Percentiles rank a stretch among this genome's conserved stretches.
Evolutionary conservation across 345 rosid genomes (phyloP).

Genomic region (Excoecaria agallocha): DNA sequence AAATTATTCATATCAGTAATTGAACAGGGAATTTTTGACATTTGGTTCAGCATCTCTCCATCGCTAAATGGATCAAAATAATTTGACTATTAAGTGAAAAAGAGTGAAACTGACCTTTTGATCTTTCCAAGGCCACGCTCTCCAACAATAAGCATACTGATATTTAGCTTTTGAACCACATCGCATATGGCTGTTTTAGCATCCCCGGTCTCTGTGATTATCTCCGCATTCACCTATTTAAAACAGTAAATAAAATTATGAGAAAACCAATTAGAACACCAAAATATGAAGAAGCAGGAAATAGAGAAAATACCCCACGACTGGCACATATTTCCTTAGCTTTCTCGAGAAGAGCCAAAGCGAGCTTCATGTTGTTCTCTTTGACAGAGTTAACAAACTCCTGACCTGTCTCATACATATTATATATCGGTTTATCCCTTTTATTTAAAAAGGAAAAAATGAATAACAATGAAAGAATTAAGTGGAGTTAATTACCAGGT

Average conservation of each 20-base stretch:
- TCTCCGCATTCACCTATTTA: conserved; percentile 19
- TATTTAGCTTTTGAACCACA: conserved; percentile 15
- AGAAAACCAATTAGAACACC: not conserved
- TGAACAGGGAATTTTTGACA: no score
- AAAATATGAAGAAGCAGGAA: not conserved
- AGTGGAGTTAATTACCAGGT: conserved; percentile 16
- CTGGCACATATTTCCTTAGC: conserved; percentile 17
- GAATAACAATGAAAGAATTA: no score
- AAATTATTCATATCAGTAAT: not conserved
- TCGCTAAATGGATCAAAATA: no score
- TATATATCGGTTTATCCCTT: not conserved
- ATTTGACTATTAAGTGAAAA: no score
- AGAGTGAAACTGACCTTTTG: conserved; percentile 8
- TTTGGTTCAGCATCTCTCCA: no score
- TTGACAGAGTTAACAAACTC: not conserved
- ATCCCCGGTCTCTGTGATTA: conserved; percentile 18
- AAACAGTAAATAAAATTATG: not conserved
- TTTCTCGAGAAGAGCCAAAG: conserved; percentile 14
- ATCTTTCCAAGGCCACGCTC: conserved; percentile 13
- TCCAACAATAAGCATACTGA: conserved; percentile 20
- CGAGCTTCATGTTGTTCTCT: conserved; percentile 3
- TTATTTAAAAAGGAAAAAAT: no score
- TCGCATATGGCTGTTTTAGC: conserved; percentile 20
- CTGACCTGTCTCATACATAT: not conserved
- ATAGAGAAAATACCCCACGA: conserved; percentile 8